Percentiles rank a stretch among this genome's conserved stretches.
These are phyloP conservation scores for Pleurotus djamor DNA, from an alignment of 768 basidiomycete species.

Conservation along the genomic window DNA sequence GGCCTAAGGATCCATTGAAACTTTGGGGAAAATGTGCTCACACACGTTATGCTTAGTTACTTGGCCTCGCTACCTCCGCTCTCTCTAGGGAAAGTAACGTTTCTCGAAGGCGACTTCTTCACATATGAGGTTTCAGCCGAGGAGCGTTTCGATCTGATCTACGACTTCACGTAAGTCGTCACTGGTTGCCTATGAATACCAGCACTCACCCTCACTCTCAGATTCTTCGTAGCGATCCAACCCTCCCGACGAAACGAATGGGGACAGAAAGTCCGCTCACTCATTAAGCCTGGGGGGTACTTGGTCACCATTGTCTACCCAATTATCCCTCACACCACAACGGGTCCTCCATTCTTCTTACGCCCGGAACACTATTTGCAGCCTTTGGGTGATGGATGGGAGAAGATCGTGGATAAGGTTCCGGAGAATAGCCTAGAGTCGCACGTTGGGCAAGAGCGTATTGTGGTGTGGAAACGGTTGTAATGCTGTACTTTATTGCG, in stretches of 20 bases:
- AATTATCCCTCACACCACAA: conserved; percentile 36
- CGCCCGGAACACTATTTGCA: conserved; percentile 54
- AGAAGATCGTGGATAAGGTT: conserved; percentile 49
- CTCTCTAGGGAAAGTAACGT: conserved; percentile 28
- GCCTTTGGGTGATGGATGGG: conserved; percentile 46
- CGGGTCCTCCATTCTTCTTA: conserved; percentile 65
- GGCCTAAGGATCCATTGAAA: not conserved
- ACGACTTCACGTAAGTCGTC: conserved; percentile 57
- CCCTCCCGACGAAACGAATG: conserved; percentile 52
- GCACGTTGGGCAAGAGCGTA: conserved; percentile 46
- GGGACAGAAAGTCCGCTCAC: conserved; percentile 52
- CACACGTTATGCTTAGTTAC: conserved; percentile 9
- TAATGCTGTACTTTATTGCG: too few species aligned
- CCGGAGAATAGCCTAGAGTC: conserved; percentile 37
- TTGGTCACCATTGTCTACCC: conserved; percentile 64
- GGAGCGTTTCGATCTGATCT: conserved; percentile 52
- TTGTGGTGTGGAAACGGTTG: conserved; percentile 52
- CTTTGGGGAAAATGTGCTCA: not conserved
- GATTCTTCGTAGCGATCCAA: conserved; percentile 74
- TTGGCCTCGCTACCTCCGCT: conserved; percentile 15
- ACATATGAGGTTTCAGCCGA: conserved; percentile 29
- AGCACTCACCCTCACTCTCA: conserved; percentile 15
- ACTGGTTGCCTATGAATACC: not conserved
- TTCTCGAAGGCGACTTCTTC: conserved; percentile 57
- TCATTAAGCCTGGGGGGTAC: conserved; percentile 61